Evolutionary conservation across 73 alveolate species (phyloP).

Genomic region (Tetrahymena borealis): DNA sequence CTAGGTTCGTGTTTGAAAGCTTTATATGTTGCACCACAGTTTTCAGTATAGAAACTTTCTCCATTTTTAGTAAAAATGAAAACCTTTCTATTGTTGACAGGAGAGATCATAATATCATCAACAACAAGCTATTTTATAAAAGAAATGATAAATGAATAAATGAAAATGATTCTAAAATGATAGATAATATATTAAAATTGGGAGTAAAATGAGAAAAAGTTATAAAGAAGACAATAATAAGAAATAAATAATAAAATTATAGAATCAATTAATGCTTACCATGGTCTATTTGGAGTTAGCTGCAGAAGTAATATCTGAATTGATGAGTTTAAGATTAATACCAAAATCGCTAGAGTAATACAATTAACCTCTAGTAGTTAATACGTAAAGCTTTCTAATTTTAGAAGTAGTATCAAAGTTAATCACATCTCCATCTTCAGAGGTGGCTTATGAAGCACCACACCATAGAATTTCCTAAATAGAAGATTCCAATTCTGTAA

Average conservation of each 20-base stretch:
- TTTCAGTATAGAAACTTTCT: neutral
- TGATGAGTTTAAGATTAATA: neutral
- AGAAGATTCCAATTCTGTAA: neutral
- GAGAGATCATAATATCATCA: neutral
- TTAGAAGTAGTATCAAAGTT: neutral
- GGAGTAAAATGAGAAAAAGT: neutral
- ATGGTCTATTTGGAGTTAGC: neutral
- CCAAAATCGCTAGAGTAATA: neutral
- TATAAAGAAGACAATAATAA: neutral
- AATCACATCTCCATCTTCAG: neutral
- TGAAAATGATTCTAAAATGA: neutral
- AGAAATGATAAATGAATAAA: neutral
- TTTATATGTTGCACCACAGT: neutral
- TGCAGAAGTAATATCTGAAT: neutral
- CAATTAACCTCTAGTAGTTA: neutral
- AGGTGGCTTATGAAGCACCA: neutral
- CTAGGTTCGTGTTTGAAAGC: neutral
- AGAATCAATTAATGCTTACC: too few relatives aligned
- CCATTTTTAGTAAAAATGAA: neutral
- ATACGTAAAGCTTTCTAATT: neutral
- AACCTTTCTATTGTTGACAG: neutral
- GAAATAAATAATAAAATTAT: too few relatives aligned
- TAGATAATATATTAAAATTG: neutral
- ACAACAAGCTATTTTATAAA: neutral
- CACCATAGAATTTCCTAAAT: neutral